Percentiles rank a stretch among this genome's conserved stretches.
Evolutionary conservation across 148 eudicot genomes (phyloP).

Genomic region (Cornus kousa): DNA sequence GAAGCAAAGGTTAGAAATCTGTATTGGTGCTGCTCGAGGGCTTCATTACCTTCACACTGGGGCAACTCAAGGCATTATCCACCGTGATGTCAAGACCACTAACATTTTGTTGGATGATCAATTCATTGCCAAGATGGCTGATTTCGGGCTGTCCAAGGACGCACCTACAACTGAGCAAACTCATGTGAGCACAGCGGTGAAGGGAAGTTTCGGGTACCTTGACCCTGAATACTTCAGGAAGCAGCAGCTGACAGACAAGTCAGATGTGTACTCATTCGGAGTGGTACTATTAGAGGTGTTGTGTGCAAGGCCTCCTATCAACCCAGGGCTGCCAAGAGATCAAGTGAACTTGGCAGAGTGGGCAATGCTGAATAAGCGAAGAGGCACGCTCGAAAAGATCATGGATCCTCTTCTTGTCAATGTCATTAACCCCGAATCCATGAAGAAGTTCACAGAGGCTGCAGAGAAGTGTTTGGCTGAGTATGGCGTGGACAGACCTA

Average conservation of each 20-base stretch:
- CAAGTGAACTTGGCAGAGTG: constrained; percentile 94
- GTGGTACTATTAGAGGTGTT: constrained; percentile 80
- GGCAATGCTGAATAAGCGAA: constrained; percentile 73
- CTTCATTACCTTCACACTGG: constrained; percentile 63
- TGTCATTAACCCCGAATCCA: constrained; percentile 45
- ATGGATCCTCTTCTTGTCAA: constrained; percentile 56
- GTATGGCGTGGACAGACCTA: constrained; percentile 82
- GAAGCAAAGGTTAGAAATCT: constrained; percentile 48
- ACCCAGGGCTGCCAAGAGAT: constrained; percentile 75
- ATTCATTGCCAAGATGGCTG: constrained; percentile 47
- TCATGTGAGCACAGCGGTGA: constrained; percentile 69
- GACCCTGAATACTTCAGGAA: constrained; percentile 95
- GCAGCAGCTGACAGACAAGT: constrained; percentile 86
- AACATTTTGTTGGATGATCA: constrained; percentile 46
- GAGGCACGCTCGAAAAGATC: constrained; percentile 59
- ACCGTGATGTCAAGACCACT: constrained; percentile 55
- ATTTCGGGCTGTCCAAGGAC: constrained; percentile 50
- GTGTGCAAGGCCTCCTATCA: constrained; percentile 79
- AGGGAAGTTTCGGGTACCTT: constrained; percentile 89
- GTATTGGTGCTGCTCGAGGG: constrained; percentile 53
- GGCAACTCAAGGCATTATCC: constrained; percentile 49
- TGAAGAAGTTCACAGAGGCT: constrained; percentile 76
- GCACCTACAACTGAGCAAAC: constrained; percentile 38
- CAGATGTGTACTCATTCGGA: constrained; percentile 92
- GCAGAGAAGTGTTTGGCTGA: constrained; percentile 91